phyloP scores from a whole-genome alignment of 192 early-diverging fungal species.

The Coemansia sp. region DNA sequence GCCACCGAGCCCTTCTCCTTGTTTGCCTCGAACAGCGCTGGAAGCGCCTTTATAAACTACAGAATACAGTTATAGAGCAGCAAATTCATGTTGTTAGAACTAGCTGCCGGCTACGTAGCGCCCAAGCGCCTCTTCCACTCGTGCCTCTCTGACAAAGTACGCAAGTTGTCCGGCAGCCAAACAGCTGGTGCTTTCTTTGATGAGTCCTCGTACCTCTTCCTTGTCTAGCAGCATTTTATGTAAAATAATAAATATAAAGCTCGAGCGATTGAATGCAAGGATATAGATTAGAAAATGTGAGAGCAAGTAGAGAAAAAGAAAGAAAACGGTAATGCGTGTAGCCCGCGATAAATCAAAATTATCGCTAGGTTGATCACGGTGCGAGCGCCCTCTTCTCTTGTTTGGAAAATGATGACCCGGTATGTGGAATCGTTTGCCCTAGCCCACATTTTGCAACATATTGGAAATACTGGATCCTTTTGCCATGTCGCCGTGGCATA shows the following conservation, averaged over 20 bases:
- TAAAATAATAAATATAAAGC: background rate
- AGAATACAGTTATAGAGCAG: background rate
- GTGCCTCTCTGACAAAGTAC: no score
- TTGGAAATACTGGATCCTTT: no score
- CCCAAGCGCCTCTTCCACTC: background rate
- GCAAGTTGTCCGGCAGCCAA: no score
- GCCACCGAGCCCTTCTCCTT: constrained; percentile 38
- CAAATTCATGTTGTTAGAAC: background rate
- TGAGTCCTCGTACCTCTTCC: constrained; percentile 22
- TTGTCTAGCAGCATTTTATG: constrained; percentile 31
- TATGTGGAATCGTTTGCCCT: no score
- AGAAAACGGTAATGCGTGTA: background rate
- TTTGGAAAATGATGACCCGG: no score
- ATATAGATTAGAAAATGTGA: background rate
- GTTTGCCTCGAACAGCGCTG: constrained; percentile 32
- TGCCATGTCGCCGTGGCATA: no score
- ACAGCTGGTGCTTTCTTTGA: no score
- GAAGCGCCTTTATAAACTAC: constrained; percentile 45
- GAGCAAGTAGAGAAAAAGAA: background rate
- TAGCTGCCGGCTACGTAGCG: background rate
- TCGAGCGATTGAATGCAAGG: background rate
- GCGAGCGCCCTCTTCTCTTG: no score
- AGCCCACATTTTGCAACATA: no score
- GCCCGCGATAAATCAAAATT: background rate
- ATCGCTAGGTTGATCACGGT: background rate